Conservation (phyloP, 495 filamentous ascomycete genomes). For the Oleoguttula mirabilis region DNA sequence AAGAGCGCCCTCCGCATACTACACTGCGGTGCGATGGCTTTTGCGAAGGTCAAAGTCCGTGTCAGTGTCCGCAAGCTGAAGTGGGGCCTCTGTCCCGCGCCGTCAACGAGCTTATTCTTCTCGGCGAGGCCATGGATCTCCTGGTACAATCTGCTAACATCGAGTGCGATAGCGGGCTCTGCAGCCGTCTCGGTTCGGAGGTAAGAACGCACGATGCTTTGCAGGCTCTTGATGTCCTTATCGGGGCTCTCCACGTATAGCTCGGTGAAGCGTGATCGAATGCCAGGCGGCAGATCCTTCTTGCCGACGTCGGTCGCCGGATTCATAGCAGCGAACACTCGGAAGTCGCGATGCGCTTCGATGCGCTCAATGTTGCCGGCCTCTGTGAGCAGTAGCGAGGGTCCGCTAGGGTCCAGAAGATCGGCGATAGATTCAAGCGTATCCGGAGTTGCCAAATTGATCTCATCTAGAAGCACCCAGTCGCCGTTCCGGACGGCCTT, state of each 20-base stretch:
- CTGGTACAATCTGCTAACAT: slow-evolving; percentile 75
- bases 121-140: slow-evolving; percentile 72
- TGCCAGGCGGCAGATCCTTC: slow-evolving; percentile 73
- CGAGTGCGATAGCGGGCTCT: slow-evolving; percentile 54
- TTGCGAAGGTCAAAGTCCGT: slow-evolving; percentile 72
- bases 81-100: slow-evolving; percentile 83
- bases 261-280: slow-evolving; percentile 84
- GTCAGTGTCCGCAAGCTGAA: slow-evolving; percentile 95
- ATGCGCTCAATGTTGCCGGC: slow-evolving; percentile 82
- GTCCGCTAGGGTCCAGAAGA: slow-evolving; percentile 56
- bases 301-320: slow-evolving; percentile 96
- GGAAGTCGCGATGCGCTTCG: slow-evolving; percentile 80
- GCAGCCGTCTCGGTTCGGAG: slow-evolving; percentile 52
- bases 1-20: slow-evolving; percentile 78
- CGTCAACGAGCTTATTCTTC: slow-evolving; percentile 76
- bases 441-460: slow-evolving; percentile 89
- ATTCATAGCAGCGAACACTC: slow-evolving; percentile 98
- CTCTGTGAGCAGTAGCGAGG: slow-evolving; percentile 81
- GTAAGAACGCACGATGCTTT: slow-evolving; percentile 76
- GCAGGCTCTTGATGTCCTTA: slow-evolving; percentile 64
- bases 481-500: slow-evolving; percentile 86
- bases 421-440: slow-evolving; percentile 88
- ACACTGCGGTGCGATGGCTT: slow-evolving; percentile 71
- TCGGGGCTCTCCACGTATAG: slow-evolving; percentile 86
- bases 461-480: slow-evolving; percentile 97